These are phyloP conservation scores for Fusarium devonianum DNA, from an alignment of 2,329 filamentous ascomycete species.

Conservation along the genomic window DNA sequence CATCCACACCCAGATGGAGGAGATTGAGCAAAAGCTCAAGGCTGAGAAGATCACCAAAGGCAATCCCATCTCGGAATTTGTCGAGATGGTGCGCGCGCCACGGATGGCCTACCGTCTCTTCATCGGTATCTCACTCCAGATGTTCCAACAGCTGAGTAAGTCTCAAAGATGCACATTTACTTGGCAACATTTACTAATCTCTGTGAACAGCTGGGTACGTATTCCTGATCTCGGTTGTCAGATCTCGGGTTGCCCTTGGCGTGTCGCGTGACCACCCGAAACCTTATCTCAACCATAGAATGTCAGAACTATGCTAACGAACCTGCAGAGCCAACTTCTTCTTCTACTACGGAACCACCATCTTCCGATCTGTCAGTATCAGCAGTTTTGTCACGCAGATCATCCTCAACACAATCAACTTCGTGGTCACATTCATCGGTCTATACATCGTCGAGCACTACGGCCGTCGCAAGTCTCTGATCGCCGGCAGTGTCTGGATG, in stretches of 20 bases:
- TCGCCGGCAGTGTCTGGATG: conserved; percentile 69
- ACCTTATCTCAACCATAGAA: no score
- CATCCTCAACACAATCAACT: conserved; percentile 72
- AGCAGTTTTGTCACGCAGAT: conserved; percentile 73
- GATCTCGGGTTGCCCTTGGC: no score
- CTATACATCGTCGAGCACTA: conserved; percentile 75
- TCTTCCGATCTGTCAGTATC: conserved; percentile 55
- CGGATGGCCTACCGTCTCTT: conserved; percentile 69
- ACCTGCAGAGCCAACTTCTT: conserved; percentile 73
- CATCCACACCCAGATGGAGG: conserved; percentile 58
- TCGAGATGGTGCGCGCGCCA: conserved; percentile 69
- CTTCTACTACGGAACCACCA: conserved; percentile 69
- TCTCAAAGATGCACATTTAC: no score
- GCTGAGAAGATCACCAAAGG: conserved; percentile 53
- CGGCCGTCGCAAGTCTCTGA: conserved; percentile 69
- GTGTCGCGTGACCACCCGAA: no score
- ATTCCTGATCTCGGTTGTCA: no score
- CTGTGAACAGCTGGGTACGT: no score
- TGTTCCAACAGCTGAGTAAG: conserved; percentile 75
- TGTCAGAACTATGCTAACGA: no score
- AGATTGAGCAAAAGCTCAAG: conserved; percentile 61
- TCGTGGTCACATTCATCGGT: conserved; percentile 70
- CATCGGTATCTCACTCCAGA: conserved; percentile 67
- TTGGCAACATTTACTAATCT: no score
- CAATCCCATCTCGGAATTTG: conserved; percentile 55